Evolutionary conservation across 2,329 filamentous ascomycete genomes (phyloP), one percentile per base, ranked within the genome.

Genomic region (Chlorencoelia australis): DNA sequence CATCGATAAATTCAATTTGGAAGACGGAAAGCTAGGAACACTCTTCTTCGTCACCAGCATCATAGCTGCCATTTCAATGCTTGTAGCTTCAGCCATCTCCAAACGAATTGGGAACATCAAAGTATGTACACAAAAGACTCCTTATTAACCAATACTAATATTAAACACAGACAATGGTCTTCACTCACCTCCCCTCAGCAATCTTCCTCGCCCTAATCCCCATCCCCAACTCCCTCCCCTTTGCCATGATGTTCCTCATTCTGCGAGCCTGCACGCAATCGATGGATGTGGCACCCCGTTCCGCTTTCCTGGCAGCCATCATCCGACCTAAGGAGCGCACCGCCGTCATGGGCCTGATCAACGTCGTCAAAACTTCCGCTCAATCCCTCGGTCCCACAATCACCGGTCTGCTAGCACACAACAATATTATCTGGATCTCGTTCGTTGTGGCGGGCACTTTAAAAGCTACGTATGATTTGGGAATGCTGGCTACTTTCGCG

Each of bases 101-200:
- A 69, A 68, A 18, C 61, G 71, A 4, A 59, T 75, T 24, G 73
- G 73, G 5, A 72, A 86, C 22, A 69, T 84, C 29, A 76, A 77
- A 45, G 73, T 79, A 40, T 63, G 41, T 30, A 13, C n/a, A 13
- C 21, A 28, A 17, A 7, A 7, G 9, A 18, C 13, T 22, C 15
- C 31, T 37, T 16, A 33, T n/a, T n/a, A n/a, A n/a, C n/a, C 28
- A 7, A 30, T 13, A 4, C 5, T 22, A n/a, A n/a, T n/a, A n/a
- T n/a, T n/a, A n/a, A n/a, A n/a, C n/a, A 1, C 42, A 75, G 64
- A 83, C 79, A 1, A 85, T 85, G 80, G 78, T 82, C 7, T 81
- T 82, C 50, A 83, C 79, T 0, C 79, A 85, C 47, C 62, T 85
- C 0, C 81, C 81, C 0, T 82, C 78, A 0, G 66, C 79, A 6